Evolutionary conservation across 2,329 filamentous ascomycete species (phyloP).

Genomic region (Phyllosticta capitalensis): DNA sequence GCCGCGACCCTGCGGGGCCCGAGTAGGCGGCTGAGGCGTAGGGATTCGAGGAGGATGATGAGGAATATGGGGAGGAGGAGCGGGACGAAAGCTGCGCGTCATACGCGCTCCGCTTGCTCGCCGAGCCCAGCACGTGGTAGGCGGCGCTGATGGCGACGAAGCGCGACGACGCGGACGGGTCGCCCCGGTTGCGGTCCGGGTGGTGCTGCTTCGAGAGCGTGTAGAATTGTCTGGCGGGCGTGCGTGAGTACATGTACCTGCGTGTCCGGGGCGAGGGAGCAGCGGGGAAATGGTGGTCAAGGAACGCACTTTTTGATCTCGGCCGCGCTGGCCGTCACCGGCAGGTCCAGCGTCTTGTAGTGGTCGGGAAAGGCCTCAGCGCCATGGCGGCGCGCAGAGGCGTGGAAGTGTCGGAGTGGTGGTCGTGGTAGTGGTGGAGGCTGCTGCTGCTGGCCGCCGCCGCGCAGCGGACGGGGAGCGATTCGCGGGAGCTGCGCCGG

Average conservation of each 20-base stretch:
- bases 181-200: conserved; percentile 76
- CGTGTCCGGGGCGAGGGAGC: background rate
- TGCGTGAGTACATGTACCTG: background rate
- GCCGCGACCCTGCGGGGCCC: conserved; percentile 65
- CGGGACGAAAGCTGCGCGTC: conserved; percentile 56
- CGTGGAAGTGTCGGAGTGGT: conserved; percentile 1
- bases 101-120: conserved; percentile 67
- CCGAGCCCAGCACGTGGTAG: conserved; percentile 65
- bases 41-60: conserved; percentile 23
- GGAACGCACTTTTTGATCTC: conserved; percentile 72
- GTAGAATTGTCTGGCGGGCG: conserved; percentile 60
- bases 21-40: conserved; percentile 36
- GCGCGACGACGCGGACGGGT: conserved; percentile 60
- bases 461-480: background rate
- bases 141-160: conserved; percentile 81
- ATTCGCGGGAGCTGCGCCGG: conserved; percentile 1
- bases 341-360: conserved; percentile 74
- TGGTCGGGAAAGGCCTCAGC: conserved; percentile 44
- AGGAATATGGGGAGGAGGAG: conserved; percentile 17
- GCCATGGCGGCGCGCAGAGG: background rate
- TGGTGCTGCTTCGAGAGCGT: conserved; percentile 83
- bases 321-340: conserved; percentile 54
- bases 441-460: conserved; percentile 1
- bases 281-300: background rate
- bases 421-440: background rate